These are phyloP conservation scores for Hordeum vulgare DNA, from an alignment of 176 grass and related monocot genomes.

Conservation along the genomic window MorexV3_pseudomolecules_assembly NC_058524.1:613158396-613158895, in stretches of 20 bases:
- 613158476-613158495: too few relatives aligned
- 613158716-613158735: neutral
- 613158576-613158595: conserved; percentile 25
- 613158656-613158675: conserved; percentile 18
- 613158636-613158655: conserved; percentile 32
- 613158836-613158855: too few relatives aligned
- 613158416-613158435: neutral
- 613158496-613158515: neutral
- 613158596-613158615: conserved; percentile 93
- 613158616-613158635: conserved; percentile 81
- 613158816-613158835: too few relatives aligned
- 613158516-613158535: conserved; percentile 29
- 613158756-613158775: conserved; percentile 34
- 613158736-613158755: conserved; percentile 72
- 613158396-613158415: too few relatives aligned
- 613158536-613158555: conserved; percentile 47
- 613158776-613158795: neutral
- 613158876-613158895: too few relatives aligned
- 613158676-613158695: neutral
- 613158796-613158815: conserved; percentile 18
- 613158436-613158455: neutral
- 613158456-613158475: neutral
- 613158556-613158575: conserved; percentile 28
- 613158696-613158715: neutral
- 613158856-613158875: too few relatives aligned